Evolutionary conservation across 2,329 filamentous ascomycete genomes (phyloP), one percentile per base, ranked within the genome.

Genomic region (Fusarium incarnatum): DNA sequence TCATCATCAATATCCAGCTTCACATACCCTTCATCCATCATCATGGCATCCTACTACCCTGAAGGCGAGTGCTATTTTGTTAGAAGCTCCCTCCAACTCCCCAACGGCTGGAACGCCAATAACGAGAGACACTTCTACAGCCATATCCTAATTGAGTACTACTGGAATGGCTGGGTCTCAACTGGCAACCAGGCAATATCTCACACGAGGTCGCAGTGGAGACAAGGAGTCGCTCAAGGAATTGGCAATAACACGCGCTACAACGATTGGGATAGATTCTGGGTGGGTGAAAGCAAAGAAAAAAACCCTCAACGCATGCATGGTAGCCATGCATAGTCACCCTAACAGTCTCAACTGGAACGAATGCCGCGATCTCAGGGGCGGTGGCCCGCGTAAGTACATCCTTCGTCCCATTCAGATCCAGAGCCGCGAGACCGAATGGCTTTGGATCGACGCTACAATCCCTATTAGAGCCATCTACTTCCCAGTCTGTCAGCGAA

Each of bases 41-140:
- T 0, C 8, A 65, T 67, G 62, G 64, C 61, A 20, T 42, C 56
- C 0, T 67, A 67, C 12, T 67, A 67, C 9, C 64, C 64, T 8
- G 64, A 67, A 5, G 64, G 64, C n/a, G 64, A 67, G 23, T 67
- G 62, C 32, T 67, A 56, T 20, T 67, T 67, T 30, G n/a, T 37
- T 2, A 37, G 64, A 30, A 8, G 2, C 8, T 66, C 61, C 9
- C 32, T 67, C 1, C n/a, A 3, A 18, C 32, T 47, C 6, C 6
- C 7, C 2, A 8, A 16, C 1, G 5, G 13, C 4, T 60, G 54
- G 48, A 4, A 4, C 1, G 63, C 61, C 2, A 4, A 60, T 0
- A 50, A 65, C 20, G 2, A 1, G 20, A 2, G 5, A 3, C 13
- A 27, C 1, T 66, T 66, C 7, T 66, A 66, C 6, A 45, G 12